Percentiles rank a stretch among this genome's conserved stretches.
phyloP scores from a whole-genome alignment of 164 flowering plant genomes.

The Buxus sempervirens region DNA sequence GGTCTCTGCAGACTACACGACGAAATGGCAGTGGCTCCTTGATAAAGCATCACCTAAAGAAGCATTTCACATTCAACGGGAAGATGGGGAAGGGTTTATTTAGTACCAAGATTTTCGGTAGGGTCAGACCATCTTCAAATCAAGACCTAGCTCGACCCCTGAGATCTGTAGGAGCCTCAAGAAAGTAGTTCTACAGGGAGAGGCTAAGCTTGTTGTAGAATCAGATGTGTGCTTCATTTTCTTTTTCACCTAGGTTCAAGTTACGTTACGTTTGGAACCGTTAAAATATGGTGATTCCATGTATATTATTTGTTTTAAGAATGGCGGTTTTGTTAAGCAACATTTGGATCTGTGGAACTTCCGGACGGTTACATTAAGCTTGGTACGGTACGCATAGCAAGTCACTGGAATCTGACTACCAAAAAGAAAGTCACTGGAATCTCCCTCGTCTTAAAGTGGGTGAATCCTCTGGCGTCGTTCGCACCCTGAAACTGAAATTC shows the following conservation, averaged over 20 bases:
- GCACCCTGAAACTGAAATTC: no score
- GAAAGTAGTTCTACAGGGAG: conserved; percentile 6
- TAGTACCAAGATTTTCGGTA: conserved; percentile 23
- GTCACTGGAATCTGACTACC: no score
- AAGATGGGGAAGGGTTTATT: conserved; percentile 25
- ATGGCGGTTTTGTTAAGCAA: no score
- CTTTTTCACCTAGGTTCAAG: neutral
- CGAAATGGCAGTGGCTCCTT: conserved; percentile 18
- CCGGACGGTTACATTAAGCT: no score
- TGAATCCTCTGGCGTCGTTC: no score
- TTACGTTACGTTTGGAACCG: no score
- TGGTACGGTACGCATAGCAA: no score
- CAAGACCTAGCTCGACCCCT: conserved; percentile 12
- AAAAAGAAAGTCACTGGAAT: no score
- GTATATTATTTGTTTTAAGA: neutral
- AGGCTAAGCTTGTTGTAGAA: neutral
- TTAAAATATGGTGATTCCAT: neutral
- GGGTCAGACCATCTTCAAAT: conserved; percentile 25
- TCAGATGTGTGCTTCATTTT: neutral
- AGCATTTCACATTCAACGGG: conserved; percentile 33
- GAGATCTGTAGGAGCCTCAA: conserved; percentile 10
- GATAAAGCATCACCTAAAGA: conserved; percentile 31
- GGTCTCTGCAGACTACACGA: conserved; percentile 11
- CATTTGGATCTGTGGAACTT: no score
- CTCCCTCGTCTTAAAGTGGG: no score